Base-by-base conservation (phyloP, 345 rosid genomes). In the Corchorus olitorius region DNA sequence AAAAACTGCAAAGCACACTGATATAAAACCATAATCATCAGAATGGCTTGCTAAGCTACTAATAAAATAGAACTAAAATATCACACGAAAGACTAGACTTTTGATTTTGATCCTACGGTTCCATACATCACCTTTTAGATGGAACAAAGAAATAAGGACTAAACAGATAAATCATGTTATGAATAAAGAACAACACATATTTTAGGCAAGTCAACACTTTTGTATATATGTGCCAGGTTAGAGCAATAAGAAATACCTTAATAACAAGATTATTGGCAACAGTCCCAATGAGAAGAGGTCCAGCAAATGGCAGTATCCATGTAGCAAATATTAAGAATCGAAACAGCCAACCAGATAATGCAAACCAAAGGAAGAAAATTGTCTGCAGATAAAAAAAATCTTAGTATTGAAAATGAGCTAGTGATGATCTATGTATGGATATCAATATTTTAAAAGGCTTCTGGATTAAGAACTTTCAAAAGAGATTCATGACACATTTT, bases 331-430 rank as follows among this genome's bases (percentile, higher is more conserved):
- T 84, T 70, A 95, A 82, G 75, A 86, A 70, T 45, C 94, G 96
- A 82, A 95, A 95, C 56, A 95, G 85, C 99, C 99, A 95, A 74
- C 99, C 99, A 70, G 99, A 93, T 72, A 93, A 85, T 2, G 97
- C 91, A 86, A 93, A 90, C 99, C 99, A 95, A 66, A 93, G 87
- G 82, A 95, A 90, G 86, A 95, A 91, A 50, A 93, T 79, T 68
- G 93, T 90, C 99, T 95, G 66, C 81, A 55, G 73, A 65, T 7
- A 58, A 77, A 76, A 20, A 27, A 22, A 22, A 17, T 49, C 20
- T 13, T 37, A 53, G 34, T 70, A 52, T 33, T 46, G 22, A 53
- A 33, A 70, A 70, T 70, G 48, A 70, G 61, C 0, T 70, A 17
- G 60, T 33, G 22, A 27, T 69, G 43, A 69, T 50, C 73, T 69